These are phyloP conservation scores for Laguncularia racemosa DNA, from an alignment of 345 rosid species.

Conservation along the genomic window DNA sequence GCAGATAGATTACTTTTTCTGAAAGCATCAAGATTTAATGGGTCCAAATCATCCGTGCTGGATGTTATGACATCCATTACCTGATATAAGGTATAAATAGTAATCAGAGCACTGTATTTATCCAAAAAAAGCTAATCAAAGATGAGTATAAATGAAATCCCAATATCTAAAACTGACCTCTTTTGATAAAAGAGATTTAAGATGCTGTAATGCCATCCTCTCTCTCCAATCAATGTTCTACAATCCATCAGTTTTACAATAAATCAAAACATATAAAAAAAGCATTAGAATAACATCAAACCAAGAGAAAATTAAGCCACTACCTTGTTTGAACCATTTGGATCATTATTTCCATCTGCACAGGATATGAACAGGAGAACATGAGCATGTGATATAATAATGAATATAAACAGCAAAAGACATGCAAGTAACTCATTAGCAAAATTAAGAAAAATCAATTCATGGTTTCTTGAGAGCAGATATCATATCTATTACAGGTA, in stretches of 20 bases:
- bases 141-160: constrained; percentile 5
- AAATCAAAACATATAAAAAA: constrained; percentile 6
- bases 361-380: constrained; percentile 7
- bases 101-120: constrained; percentile 3
- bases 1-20: constrained; percentile 68
- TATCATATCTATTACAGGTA: no score
- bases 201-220: constrained; percentile 54
- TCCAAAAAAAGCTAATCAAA: not conserved
- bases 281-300: no score
- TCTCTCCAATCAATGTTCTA: constrained; percentile 89
- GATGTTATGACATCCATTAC: constrained; percentile 58
- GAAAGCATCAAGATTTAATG: constrained; percentile 73
- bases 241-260: constrained; percentile 17
- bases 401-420: no score
- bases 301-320: constrained; percentile 17
- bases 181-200: constrained; percentile 60
- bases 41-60: constrained; percentile 76
- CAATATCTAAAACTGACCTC: constrained; percentile 49
- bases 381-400: no score
- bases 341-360: constrained; percentile 43
- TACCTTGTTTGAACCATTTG: constrained; percentile 35
- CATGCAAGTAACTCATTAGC: no score
- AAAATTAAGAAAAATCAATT: no score
- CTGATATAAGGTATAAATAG: constrained; percentile 24
- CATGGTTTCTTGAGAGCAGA: no score